Base-by-base conservation (phyloP, 164 flowering plant species). In the Chloranthus sessilifolius region DNA sequence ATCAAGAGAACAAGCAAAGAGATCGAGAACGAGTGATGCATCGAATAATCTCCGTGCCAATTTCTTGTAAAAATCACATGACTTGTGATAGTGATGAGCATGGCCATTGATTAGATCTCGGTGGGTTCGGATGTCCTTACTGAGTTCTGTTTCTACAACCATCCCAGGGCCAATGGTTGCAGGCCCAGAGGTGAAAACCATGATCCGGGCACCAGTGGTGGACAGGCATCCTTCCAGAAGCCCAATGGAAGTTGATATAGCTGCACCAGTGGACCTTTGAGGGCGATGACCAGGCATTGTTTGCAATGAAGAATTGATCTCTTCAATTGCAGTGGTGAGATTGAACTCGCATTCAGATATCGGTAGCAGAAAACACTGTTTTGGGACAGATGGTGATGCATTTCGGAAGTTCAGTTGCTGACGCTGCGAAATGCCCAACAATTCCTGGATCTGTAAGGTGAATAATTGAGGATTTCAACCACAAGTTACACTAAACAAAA, bases 171-270 rank as follows among this genome's bases (percentile, higher is more conserved):
- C 96, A 5, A 74, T 6, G 38, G 98, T 88, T 50, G 95, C 80
- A 47, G 98, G 98, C 5, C 98, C 98, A 11, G 95, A 79, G 15
- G 95, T 83, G 75, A 88, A 88, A 55, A 88, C 85, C 94, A 92
- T 77, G 52, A 88, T 61, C 38, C 89, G 71, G 5, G 85, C 68
- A 12, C 96, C 95, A 11, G 75, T 74, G 33, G 50, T 74, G 14
- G 73, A 53, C 17, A 33, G 56, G 73, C 85, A 82, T 54, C 77
- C 95, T 73, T 92, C 95, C 28, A 92, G 67, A 66, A 88, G 87
- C 44, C 81, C 95, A 29, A 79, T 47, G 10, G 95, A 81, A 49
- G 74, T 73, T 43, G 91, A 73, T 64, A 92, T 82, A 43, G 98
- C 98, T 1, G 68, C 80, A 50, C 98, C 96, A 2, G 91, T 88